These are phyloP conservation scores for Codiaeum variegatum DNA, from an alignment of 441 rosid genomes.

Conservation along the genomic window DNA sequence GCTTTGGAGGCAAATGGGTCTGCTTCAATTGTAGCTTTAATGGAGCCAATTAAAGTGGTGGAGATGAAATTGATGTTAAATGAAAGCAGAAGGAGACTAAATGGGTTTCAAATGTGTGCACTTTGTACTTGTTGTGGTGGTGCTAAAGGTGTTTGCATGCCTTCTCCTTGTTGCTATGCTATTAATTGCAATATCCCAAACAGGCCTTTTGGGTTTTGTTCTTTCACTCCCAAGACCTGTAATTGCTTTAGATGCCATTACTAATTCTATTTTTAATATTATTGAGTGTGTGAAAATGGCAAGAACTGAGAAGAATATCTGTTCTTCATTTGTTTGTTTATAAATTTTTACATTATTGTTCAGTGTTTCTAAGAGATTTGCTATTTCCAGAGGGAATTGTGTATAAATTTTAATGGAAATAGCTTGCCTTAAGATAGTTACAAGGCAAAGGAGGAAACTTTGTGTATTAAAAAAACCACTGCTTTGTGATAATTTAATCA, in stretches of 20 bases:
- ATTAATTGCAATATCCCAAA: conserved; percentile 98
- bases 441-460: conserved; percentile 23
- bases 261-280: conserved; percentile 31
- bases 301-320: conserved; percentile 34
- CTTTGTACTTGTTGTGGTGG: conserved; percentile 97
- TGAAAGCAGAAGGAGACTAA: conserved; percentile 73
- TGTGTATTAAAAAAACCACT: conserved; percentile 21
- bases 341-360: conserved; percentile 26
- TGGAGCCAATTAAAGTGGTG: conserved; percentile 45
- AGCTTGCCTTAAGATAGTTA: conserved; percentile 27
- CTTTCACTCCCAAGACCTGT: conserved; percentile 95
- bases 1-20: conserved; percentile 54
- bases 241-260: conserved; percentile 93
- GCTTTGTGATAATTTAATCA: conserved; percentile 20
- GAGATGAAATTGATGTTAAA: conserved; percentile 61
- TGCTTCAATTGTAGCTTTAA: conserved; percentile 42
- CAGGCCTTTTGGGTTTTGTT: conserved; percentile 91
- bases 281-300: conserved; percentile 38
- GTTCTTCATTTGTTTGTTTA: conserved; percentile 53
- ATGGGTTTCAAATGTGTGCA: conserved; percentile 89
- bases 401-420: conserved; percentile 32
- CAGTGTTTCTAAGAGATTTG: conserved; percentile 20
- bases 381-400: conserved; percentile 36
- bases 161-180: conserved; percentile 94
- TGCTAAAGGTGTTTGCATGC: conserved; percentile 70